Evolutionary conservation across 345 rosid species (phyloP).

Genomic region (Diplotaxis tenuifolia): DNA sequence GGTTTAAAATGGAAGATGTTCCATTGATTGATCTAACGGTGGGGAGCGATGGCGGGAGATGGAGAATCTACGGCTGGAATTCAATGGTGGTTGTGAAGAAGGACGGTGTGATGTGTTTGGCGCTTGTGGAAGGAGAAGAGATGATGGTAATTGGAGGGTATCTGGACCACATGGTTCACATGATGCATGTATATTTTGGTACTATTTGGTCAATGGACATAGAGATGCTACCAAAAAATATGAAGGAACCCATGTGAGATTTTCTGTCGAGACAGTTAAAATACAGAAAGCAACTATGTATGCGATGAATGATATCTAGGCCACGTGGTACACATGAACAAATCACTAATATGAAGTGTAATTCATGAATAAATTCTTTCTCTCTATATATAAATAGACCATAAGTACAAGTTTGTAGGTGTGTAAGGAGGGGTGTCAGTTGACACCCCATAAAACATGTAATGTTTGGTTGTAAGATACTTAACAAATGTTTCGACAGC

Average conservation of each 20-base stretch:
- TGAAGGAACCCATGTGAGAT: neutral
- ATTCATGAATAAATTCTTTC: no score
- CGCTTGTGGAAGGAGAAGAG: no score
- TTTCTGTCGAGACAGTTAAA: neutral
- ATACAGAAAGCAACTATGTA: neutral
- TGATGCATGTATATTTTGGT: neutral
- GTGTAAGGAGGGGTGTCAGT: no score
- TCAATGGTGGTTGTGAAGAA: conserved; percentile 5
- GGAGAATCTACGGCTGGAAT: conserved; percentile 4
- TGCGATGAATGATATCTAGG: neutral
- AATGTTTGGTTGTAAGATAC: no score
- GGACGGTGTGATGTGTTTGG: no score
- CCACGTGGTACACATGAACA: neutral
- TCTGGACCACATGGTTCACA: neutral
- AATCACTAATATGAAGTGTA: no score
- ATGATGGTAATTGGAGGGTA: no score
- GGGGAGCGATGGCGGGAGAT: neutral
- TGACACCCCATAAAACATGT: no score
- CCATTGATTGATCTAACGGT: neutral
- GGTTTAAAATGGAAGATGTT: neutral
- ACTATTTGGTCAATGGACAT: neutral
- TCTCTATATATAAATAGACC: no score
- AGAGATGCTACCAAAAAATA: neutral
- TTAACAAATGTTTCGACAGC: no score
- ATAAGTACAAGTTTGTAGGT: no score